Percentiles rank a stretch among this genome's conserved stretches.
These are phyloP conservation scores for Thelephora aurantiotincta DNA, from an alignment of 768 basidiomycete genomes.

Conservation along the genomic window DNA sequence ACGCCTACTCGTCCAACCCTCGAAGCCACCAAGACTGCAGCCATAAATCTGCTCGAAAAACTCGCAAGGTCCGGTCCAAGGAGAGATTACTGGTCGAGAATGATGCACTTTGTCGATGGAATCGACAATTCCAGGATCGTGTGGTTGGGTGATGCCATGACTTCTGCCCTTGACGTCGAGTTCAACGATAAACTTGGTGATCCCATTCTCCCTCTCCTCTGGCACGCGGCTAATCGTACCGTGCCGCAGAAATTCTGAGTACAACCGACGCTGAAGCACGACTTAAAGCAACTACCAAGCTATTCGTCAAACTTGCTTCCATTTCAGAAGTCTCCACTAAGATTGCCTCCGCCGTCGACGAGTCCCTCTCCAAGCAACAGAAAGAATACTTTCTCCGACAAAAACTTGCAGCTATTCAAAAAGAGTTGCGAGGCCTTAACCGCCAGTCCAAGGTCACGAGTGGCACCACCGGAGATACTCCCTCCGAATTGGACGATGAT, in stretches of 20 bases:
- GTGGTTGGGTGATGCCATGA: constrained; percentile 69
- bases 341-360: constrained; percentile 68
- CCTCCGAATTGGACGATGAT: constrained; percentile 55
- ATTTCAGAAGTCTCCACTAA: constrained; percentile 74
- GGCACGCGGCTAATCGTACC: background rate
- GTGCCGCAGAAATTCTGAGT: constrained; percentile 38
- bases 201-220: constrained; percentile 11
- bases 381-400: constrained; percentile 80
- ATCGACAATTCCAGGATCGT: constrained; percentile 45
- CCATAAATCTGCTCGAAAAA: constrained; percentile 51
- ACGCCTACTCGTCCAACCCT: constrained; percentile 40
- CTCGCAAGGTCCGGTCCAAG: constrained; percentile 31
- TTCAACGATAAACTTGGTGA: constrained; percentile 61
- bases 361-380: constrained; percentile 77
- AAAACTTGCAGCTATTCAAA: constrained; percentile 68
- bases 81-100: constrained; percentile 55
- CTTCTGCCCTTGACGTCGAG: constrained; percentile 46
- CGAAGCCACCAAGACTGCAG: constrained; percentile 55
- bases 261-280: constrained; percentile 48
- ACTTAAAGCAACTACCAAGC: constrained; percentile 48
- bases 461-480: background rate
- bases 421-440: constrained; percentile 51
- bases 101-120: constrained; percentile 61
- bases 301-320: constrained; percentile 62
- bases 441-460: constrained; percentile 11